These are phyloP conservation scores for Spiraea crenata DNA, from an alignment of 331 rosid species.

Conservation along the genomic window DNA sequence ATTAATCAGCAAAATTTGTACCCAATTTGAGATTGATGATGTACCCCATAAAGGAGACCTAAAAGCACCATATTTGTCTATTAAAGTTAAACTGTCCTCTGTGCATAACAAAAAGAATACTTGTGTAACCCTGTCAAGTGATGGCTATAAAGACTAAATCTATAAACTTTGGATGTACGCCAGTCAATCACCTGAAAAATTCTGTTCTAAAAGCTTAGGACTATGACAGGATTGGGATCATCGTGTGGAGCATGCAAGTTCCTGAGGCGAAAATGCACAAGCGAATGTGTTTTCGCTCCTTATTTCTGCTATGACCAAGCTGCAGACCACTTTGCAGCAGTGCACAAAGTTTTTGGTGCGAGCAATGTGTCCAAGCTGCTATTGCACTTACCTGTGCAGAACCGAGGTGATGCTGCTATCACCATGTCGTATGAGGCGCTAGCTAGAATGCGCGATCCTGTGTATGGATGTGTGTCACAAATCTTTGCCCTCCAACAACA, in stretches of 20 bases:
- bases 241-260: conserved; percentile 99
- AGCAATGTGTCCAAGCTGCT: conserved; percentile 86
- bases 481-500: conserved; percentile 84
- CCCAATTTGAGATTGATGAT: conserved; percentile 56
- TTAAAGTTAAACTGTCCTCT: conserved; percentile 40
- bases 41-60: conserved; percentile 78
- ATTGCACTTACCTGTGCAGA: conserved; percentile 64
- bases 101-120: conserved; percentile 36
- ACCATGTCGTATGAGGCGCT: conserved; percentile 86
- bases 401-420: conserved; percentile 73
- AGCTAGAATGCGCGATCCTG: conserved; percentile 81
- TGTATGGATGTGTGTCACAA: conserved; percentile 84
- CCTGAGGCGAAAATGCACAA: conserved; percentile 76
- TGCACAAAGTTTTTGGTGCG: conserved; percentile 93
- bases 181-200: conserved; percentile 35
- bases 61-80: conserved; percentile 34
- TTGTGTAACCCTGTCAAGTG: conserved; percentile 26
- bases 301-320: conserved; percentile 84
- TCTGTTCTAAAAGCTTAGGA: conserved; percentile 29
- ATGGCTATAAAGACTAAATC: conserved; percentile 61
- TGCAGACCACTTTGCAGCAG: conserved; percentile 82
- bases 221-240: conserved; percentile 69
- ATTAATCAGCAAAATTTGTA: conserved; percentile 32
- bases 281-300: conserved; percentile 85
- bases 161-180: conserved; percentile 30